phyloP scores from a whole-genome alignment of 306 rosid species.

The Sindora glabra region DNA sequence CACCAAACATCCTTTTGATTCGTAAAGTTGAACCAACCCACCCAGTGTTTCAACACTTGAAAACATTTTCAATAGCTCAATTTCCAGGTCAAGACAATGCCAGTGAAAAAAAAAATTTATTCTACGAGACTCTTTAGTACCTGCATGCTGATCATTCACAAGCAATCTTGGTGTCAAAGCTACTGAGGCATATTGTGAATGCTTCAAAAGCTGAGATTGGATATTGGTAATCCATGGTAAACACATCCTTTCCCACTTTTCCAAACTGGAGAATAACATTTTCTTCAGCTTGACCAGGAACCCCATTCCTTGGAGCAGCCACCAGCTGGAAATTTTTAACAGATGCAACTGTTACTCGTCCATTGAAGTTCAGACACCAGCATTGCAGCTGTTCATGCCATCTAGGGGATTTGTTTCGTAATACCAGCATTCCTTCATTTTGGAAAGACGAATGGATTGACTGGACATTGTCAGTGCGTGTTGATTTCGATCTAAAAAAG shows the following conservation, averaged over 20 bases:
- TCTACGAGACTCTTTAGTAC: conserved; percentile 4
- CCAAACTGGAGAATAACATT: conserved; percentile 90
- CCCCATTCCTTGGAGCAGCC: conserved; percentile 65
- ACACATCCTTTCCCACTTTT: conserved; percentile 92
- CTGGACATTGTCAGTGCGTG: conserved; percentile 37
- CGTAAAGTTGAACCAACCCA: background rate
- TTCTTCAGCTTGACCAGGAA: conserved; percentile 73
- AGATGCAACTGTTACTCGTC: conserved; percentile 93
- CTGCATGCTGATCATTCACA: conserved; percentile 57
- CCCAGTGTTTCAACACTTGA: background rate
- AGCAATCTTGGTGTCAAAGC: conserved; percentile 98
- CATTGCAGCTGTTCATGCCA: conserved; percentile 99
- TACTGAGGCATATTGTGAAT: conserved; percentile 95
- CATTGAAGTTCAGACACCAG: conserved; percentile 97
- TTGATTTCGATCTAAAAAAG: conserved; percentile 70
- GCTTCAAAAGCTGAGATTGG: conserved; percentile 98
- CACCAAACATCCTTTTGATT: background rate
- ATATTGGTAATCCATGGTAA: conserved; percentile 94
- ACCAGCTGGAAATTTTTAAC: conserved; percentile 97
- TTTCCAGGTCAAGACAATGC: background rate
- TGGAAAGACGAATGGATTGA: conserved; percentile 32
- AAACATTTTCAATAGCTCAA: background rate
- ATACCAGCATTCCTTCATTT: conserved; percentile 51
- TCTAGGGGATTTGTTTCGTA: conserved; percentile 88
- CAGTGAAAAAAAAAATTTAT: background rate